Conservation (phyloP, 257 asterid species). For the Solanum bulbocastanum region DNA sequence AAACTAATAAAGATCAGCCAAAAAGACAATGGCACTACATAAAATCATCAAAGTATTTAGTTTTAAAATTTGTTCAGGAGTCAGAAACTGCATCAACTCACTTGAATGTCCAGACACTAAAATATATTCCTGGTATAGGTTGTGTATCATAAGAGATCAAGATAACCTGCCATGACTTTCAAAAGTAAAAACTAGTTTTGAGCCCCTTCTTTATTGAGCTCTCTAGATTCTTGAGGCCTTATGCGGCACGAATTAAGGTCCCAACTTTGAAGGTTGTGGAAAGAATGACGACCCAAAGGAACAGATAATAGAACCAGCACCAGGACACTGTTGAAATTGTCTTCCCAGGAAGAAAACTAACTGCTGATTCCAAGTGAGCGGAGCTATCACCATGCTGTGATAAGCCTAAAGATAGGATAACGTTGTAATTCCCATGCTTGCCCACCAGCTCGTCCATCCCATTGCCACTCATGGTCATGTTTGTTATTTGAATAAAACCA, state of each 20-base stretch:
- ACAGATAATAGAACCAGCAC: conserved; percentile 45
- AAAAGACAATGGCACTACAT: background rate
- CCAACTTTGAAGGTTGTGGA: conserved; percentile 59
- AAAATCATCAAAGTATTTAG: background rate
- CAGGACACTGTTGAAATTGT: conserved; percentile 16
- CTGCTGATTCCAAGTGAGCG: conserved; percentile 41
- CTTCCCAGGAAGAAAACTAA: conserved; percentile 52
- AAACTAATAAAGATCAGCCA: background rate
- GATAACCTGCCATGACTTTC: background rate
- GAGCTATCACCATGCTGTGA: conserved; percentile 39
- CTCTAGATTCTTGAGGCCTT: background rate
- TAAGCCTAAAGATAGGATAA: conserved; percentile 55
- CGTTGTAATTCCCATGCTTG: conserved; percentile 46
- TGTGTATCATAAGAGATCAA: background rate
- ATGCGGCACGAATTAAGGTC: conserved; percentile 37
- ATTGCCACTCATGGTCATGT: conserved; percentile 5
- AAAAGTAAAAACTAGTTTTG: background rate
- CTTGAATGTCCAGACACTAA: background rate
- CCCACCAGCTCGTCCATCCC: conserved; percentile 19
- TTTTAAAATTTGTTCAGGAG: background rate
- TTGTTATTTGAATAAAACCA: conserved; percentile 57
- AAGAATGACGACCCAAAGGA: conserved; percentile 45
- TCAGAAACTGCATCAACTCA: background rate
- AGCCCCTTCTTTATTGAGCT: background rate
- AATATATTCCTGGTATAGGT: background rate